These are phyloP conservation scores for Xylaria scruposa DNA, from an alignment of 495 filamentous ascomycete genomes.

Conservation along the genomic window DNA sequence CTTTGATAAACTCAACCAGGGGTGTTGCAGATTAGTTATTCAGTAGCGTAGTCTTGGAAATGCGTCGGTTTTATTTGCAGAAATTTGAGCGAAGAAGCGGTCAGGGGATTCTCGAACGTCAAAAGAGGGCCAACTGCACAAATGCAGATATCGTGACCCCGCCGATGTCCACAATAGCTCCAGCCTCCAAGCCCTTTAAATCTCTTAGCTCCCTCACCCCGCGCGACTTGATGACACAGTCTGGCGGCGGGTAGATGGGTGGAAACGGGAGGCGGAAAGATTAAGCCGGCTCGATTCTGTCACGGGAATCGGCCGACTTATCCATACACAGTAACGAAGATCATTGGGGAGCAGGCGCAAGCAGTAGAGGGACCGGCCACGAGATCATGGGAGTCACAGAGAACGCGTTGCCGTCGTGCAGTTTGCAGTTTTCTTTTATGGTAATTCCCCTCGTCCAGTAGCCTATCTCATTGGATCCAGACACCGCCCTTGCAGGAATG, in stretches of 20 bases:
- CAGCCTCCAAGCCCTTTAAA: constrained; percentile 8
- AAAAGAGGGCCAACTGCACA: background rate
- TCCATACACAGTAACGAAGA: background rate
- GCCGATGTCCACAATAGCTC: constrained; percentile 21
- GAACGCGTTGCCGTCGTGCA: constrained; percentile 1
- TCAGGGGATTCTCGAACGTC: constrained; percentile 10
- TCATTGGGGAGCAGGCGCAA: background rate
- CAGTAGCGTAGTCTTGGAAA: constrained; percentile 5
- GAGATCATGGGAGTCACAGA: constrained; percentile 3
- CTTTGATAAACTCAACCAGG: constrained; percentile 12
- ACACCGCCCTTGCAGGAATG: constrained; percentile 26
- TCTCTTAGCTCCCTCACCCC: constrained; percentile 10
- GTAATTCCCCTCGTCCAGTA: background rate
- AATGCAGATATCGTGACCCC: constrained; percentile 22
- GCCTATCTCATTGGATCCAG: background rate
- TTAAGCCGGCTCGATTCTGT: constrained; percentile 17
- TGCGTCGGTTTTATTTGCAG: constrained; percentile 8
- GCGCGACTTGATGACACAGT: constrained; percentile 5
- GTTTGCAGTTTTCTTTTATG: constrained; percentile 7
- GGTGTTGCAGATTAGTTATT: constrained; percentile 14
- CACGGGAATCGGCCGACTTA: constrained; percentile 3
- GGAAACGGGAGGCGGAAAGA: constrained; percentile 22
- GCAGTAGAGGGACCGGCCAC: background rate
- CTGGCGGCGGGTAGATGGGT: constrained; percentile 11
- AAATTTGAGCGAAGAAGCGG: constrained; percentile 17